phyloP scores from a whole-genome alignment of 495 filamentous ascomycete species.

The Amniculicola lignicola region DNA sequence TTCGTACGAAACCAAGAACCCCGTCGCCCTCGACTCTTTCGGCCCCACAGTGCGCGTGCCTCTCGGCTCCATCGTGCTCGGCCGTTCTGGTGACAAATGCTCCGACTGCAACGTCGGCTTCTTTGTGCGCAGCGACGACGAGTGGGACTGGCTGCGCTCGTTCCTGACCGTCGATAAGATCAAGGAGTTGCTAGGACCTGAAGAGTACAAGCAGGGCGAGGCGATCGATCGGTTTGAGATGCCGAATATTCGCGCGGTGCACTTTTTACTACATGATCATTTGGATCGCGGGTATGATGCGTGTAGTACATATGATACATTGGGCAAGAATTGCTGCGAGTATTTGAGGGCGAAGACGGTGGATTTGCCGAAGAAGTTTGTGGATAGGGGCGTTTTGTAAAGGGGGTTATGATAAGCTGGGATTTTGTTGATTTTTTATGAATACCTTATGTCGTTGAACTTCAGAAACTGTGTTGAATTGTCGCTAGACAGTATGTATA shows the following conservation, averaged over 20 bases:
- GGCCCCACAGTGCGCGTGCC: constrained; percentile 33
- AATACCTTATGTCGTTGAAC: too few relatives aligned
- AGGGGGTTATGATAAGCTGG: background rate
- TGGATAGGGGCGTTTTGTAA: constrained; percentile 25
- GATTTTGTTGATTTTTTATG: too few relatives aligned
- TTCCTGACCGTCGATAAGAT: constrained; percentile 27
- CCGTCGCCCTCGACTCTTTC: constrained; percentile 27
- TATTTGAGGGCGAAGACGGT: constrained; percentile 32
- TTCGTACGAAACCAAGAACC: constrained; percentile 30
- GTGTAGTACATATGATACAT: constrained; percentile 27
- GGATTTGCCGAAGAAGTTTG: constrained; percentile 28
- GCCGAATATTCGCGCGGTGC: constrained; percentile 30
- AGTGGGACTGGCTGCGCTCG: constrained; percentile 28
- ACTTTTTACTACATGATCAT: constrained; percentile 34
- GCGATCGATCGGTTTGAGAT: constrained; percentile 32
- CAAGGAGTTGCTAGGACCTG: constrained; percentile 27
- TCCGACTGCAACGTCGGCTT: constrained; percentile 39
- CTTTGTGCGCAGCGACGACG: constrained; percentile 34
- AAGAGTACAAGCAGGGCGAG: constrained; percentile 22
- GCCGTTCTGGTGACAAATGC: constrained; percentile 37
- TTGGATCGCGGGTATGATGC: constrained; percentile 33
- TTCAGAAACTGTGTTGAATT: too few relatives aligned
- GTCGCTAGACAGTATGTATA: too few relatives aligned
- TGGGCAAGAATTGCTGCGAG: constrained; percentile 35
- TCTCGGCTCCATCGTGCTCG: constrained; percentile 37